Evolutionary conservation across 2,329 filamentous ascomycete genomes (phyloP).

Genomic region (Xylariales sp.): DNA sequence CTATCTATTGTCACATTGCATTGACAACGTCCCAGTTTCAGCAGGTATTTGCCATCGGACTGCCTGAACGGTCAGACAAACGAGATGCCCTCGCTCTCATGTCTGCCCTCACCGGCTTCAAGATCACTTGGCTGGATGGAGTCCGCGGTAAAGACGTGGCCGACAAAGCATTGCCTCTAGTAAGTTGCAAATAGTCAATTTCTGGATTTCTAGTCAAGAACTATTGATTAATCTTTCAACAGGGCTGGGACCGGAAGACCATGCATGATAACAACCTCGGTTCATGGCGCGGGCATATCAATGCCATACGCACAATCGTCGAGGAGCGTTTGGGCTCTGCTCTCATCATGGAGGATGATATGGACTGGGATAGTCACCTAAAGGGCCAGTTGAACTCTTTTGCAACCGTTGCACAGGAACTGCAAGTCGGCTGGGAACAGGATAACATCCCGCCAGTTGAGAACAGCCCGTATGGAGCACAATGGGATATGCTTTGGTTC

Average conservation of each 20-base stretch:
- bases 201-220: neutral
- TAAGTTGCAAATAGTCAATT: neutral
- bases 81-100: slow-evolving; percentile 37
- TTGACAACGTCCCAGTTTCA: slow-evolving; percentile 25
- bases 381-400: slow-evolving; percentile 20
- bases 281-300: slow-evolving; percentile 29
- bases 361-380: slow-evolving; percentile 35
- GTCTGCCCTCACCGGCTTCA: slow-evolving; percentile 30
- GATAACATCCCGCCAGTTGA: neutral
- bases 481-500: slow-evolving; percentile 51
- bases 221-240: too few relatives aligned
- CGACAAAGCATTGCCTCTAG: slow-evolving; percentile 32
- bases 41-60: slow-evolving; percentile 36
- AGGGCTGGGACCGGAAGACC: slow-evolving; percentile 14
- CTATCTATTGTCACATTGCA: neutral
- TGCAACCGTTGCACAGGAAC: slow-evolving; percentile 11
- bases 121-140: slow-evolving; percentile 34
- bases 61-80: slow-evolving; percentile 39
- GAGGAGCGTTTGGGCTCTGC: slow-evolving; percentile 24
- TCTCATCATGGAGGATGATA: slow-evolving; percentile 35
- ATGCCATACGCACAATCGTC: slow-evolving; percentile 26
- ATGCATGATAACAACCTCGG: slow-evolving; percentile 26
- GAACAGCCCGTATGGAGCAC: slow-evolving; percentile 38
- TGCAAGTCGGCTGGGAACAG: slow-evolving; percentile 4
- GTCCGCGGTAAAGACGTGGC: slow-evolving; percentile 28